phyloP scores from a whole-genome alignment of 1,284 basidiomycete species.

The Leccinum pachyderme region DNA sequence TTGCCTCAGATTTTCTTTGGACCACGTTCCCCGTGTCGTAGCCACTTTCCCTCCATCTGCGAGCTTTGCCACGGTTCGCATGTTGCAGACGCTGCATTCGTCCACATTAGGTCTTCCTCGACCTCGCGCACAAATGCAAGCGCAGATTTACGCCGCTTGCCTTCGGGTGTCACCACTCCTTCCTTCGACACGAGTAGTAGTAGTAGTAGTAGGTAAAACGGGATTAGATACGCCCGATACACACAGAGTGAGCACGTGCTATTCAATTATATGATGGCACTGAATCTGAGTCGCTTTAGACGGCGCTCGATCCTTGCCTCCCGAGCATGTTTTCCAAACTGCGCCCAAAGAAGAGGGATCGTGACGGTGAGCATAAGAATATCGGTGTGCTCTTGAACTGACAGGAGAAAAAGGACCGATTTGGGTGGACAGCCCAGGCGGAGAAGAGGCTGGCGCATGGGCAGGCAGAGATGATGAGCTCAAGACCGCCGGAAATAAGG shows the following conservation, averaged over 20 bases:
- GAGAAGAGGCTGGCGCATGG: not conserved
- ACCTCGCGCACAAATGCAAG: not conserved
- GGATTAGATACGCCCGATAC: too few species aligned
- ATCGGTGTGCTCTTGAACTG: not conserved
- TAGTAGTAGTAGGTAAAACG: too few species aligned
- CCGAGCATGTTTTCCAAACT: not conserved
- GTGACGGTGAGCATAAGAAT: not conserved
- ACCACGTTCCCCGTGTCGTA: slow-evolving; percentile 47
- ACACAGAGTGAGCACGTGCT: not conserved
- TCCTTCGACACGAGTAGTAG: too few species aligned
- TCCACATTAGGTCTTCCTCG: slow-evolving; percentile 25
- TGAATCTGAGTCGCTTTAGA: not conserved
- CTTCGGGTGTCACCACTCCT: not conserved
- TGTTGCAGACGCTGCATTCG: not conserved
- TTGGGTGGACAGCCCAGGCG: not conserved
- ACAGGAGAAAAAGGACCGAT: not conserved
- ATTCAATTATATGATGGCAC: too few species aligned
- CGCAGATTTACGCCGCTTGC: slow-evolving; percentile 19
- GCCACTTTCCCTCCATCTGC: not conserved
- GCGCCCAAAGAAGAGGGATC: not conserved
- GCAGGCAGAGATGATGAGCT: not conserved
- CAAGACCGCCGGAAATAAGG: not conserved
- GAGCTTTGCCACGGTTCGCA: not conserved
- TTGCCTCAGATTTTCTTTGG: slow-evolving; percentile 51
- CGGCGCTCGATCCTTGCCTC: not conserved